Evolutionary conservation across 805 yeast species (phyloP), one percentile per base, ranked within the genome.

Genomic region (Candida dajiaensis): DNA sequence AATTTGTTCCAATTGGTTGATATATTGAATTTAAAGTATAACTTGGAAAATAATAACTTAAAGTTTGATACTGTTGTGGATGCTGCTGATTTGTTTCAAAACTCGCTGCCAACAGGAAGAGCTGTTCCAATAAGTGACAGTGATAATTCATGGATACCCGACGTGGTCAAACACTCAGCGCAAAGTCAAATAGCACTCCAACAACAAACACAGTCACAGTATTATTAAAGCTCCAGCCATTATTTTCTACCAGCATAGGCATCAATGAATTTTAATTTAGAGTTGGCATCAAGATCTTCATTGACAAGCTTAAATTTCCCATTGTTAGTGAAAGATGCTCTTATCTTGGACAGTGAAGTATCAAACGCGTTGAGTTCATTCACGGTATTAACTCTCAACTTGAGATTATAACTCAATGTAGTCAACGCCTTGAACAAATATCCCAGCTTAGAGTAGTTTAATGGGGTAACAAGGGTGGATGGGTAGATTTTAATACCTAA

Each of bases 301-400:
- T 81, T 78, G 0, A 80, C 68, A 4, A 72, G 59, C 46, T 76
- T 73, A 46, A 77, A 62, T 45, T 76, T 71, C 26, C 84, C 84
- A 26, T 67, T 70, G 36, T 68, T 71, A 1, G 69, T 62, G 47
- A 76, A 50, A 1, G 62, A 51, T 13, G 49, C 43, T 48, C 70
- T 64, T 11, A 65, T 49, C n/a, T 54, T 54, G 5, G 50, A 54
- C 18, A 66, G 41, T 3, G 62, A 53, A 1, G 55, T 48, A 6
- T 54, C 64, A 3, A 57, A 23, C 10, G 56, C 45, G 23, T 58
- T 54, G 28, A 43, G 40, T 29, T 57, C 50, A 42, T 59, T 55
- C 10, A 46, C 46, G 15, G 51, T 48, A 19, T 55, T 55, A 16
- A 63, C 50, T 28, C 61, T 55, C 2, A 65, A 42, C 40, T 60